phyloP scores from a whole-genome alignment of 2,329 filamentous ascomycete genomes.

The Dactylellina drechsleri region DNA sequence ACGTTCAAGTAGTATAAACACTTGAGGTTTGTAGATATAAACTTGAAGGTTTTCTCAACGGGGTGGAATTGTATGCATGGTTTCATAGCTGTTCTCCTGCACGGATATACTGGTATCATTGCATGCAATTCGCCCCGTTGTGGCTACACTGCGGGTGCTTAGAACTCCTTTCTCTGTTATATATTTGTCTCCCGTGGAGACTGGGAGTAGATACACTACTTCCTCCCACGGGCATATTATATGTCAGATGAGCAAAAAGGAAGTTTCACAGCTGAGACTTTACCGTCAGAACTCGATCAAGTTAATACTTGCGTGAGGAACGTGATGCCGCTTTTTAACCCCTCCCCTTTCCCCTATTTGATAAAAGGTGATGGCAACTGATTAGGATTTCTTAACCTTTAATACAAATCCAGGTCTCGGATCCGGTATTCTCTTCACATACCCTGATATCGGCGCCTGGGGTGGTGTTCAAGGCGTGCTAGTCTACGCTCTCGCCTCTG shows the following conservation, averaged over 20 bases:
- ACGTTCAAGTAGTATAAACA: constrained; percentile 19
- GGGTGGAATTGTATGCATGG: constrained; percentile 6
- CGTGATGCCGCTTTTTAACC: constrained; percentile 83
- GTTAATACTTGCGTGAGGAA: constrained; percentile 99
- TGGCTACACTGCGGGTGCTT: constrained; percentile 59
- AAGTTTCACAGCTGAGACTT: constrained; percentile 82
- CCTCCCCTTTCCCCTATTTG: constrained; percentile 60
- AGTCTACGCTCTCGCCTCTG: constrained; percentile 77
- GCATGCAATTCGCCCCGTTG: constrained; percentile 16
- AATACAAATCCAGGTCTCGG: constrained; percentile 70
- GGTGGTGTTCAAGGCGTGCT: constrained; percentile 81
- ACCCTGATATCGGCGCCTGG: constrained; percentile 81
- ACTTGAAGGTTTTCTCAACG: constrained; percentile 51
- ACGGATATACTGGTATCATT: neutral
- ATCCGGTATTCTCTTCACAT: constrained; percentile 83
- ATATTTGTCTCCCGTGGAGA: neutral
- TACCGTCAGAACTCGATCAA: constrained; percentile 97
- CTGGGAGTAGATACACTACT: constrained; percentile 1
- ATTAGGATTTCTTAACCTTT: constrained; percentile 56
- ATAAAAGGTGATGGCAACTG: constrained; percentile 35
- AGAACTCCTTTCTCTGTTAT: constrained; percentile 22
- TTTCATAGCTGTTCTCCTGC: neutral
- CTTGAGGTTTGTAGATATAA: constrained; percentile 50
- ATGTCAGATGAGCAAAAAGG: constrained; percentile 4
- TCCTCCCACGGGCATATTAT: neutral